Percentiles rank a stretch among this genome's conserved stretches.
Conservation (phyloP, 106 monocot species). For the Dioscorea alata region DNA sequence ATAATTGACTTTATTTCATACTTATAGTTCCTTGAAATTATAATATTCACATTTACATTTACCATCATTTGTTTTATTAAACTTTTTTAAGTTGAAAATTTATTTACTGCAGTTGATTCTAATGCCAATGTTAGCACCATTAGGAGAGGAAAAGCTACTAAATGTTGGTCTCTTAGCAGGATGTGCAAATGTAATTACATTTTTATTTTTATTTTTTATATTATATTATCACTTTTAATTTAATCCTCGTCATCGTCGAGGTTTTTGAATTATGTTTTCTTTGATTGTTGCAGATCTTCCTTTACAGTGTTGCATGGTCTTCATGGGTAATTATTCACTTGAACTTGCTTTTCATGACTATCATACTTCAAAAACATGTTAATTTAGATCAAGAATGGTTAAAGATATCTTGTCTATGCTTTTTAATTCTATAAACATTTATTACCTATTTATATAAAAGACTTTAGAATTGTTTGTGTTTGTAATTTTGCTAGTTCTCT, state of each 20-base stretch:
- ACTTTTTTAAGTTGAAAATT: background rate
- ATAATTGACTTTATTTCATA: background rate
- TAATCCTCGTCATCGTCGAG: background rate
- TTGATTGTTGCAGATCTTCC: constrained; percentile 55
- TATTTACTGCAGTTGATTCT: constrained; percentile 52
- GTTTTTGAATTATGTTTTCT: background rate
- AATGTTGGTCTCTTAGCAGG: constrained; percentile 65
- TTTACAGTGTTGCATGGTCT: constrained; percentile 80
- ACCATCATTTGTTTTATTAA: background rate
- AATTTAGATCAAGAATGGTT: too few relatives aligned
- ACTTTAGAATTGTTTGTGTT: too few relatives aligned
- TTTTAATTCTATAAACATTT: too few relatives aligned
- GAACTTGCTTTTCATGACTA: background rate
- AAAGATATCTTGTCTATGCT: too few relatives aligned
- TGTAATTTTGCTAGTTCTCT: too few relatives aligned
- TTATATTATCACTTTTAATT: background rate
- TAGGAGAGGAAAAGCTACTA: constrained; percentile 71
- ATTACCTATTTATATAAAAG: too few relatives aligned
- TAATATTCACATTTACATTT: too few relatives aligned
- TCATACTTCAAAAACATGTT: too few relatives aligned
- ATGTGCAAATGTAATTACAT: constrained; percentile 54
- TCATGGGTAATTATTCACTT: constrained; percentile 58
- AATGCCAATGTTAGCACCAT: constrained; percentile 58
- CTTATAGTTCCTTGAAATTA: too few relatives aligned
- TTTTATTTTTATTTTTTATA: background rate